Percentiles rank a stretch among this genome's conserved stretches.
Conservation (phyloP, 2,329 filamentous ascomycete species). For the Pseudogymnoascus sp. region DNA sequence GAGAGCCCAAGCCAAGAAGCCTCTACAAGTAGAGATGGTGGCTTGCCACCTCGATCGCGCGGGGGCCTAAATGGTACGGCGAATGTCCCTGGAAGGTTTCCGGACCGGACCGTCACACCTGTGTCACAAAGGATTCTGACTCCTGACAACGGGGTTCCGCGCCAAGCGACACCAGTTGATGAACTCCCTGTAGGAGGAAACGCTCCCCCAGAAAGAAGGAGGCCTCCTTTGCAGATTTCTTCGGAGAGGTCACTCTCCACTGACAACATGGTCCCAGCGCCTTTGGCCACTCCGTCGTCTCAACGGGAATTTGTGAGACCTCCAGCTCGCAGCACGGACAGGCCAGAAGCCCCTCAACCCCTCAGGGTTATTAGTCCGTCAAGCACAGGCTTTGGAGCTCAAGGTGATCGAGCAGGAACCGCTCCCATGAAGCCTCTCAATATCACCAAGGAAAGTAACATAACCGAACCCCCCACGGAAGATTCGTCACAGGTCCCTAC, state of each 20-base stretch:
- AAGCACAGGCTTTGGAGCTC: constrained; percentile 2
- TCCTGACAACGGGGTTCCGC: constrained; percentile 22
- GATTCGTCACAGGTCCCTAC: background rate
- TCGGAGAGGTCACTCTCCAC: constrained; percentile 28
- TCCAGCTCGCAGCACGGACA: constrained; percentile 31
- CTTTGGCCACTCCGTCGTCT: constrained; percentile 32
- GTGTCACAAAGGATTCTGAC: constrained; percentile 26
- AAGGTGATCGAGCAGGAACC: background rate
- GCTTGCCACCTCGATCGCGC: constrained; percentile 28
- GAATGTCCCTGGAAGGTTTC: constrained; percentile 27
- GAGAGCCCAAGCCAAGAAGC: constrained; percentile 31
- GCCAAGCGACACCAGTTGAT: constrained; percentile 24
- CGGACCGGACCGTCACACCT: constrained; percentile 28
- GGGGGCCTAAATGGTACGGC: constrained; percentile 26
- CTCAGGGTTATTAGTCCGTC: constrained; percentile 6
- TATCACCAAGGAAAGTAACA: background rate
- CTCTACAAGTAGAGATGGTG: constrained; percentile 28
- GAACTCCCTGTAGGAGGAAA: constrained; percentile 24
- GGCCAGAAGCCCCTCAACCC: constrained; percentile 15
- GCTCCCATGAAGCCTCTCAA: constrained; percentile 2
- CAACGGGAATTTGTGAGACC: constrained; percentile 30
- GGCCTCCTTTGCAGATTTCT: constrained; percentile 30
- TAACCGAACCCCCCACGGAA: background rate
- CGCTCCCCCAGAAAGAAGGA: constrained; percentile 29
- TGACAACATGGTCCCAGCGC: constrained; percentile 32